Evolutionary conservation across 257 asterid genomes (phyloP), one percentile per base, ranked within the genome.

Genomic region (Nicotiana otophora): DNA sequence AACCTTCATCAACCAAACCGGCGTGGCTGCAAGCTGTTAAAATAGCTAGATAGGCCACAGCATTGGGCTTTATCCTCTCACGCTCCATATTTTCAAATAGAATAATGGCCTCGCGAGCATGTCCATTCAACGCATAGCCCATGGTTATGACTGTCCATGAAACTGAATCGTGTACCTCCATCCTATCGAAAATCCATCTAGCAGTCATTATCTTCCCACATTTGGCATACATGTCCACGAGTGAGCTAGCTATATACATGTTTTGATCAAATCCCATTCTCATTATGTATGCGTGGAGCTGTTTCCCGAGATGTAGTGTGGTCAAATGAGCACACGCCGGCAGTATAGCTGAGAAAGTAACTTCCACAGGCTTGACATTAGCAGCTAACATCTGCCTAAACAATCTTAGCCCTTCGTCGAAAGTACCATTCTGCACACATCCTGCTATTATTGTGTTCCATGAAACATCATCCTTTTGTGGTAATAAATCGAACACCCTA

Each of bases 11-110:
- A 58, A 96, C 94, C 83, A 94, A 90, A 85, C 99, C 99, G 53
- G 93, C 94, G 83, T 94, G 98, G 86, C 98, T 93, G 86, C 98
- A 96, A 54, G 97, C 99, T 31, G 98, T 92, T 85, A 94, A 82
- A 83, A 94, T 92, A 83, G 98, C 98, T 55, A 96, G 86, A 76
- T 93, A 92, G 2, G 95, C 93, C 63, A 90, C 91, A 31, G 91
- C 83, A 85, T 91, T 96, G 51, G 94, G 94, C 10, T 86, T 84
- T 67, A 90, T 84, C 65, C 96, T 94, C 76, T 92, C 92, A 55
- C 26, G 81, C 82, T 79, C 89, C 98, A 96, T 96, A 81, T 93
- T 78, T 80, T 89, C 82, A 77, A 93, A 96, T 26, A 93, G 87
- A 10, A 64, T 81, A 84, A 91, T 83, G 67, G 99, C 98, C 14